These are phyloP conservation scores for Malassezia sympodialis DNA, from an alignment of 1,284 basidiomycete genomes.

Conservation along the genomic window DNA sequence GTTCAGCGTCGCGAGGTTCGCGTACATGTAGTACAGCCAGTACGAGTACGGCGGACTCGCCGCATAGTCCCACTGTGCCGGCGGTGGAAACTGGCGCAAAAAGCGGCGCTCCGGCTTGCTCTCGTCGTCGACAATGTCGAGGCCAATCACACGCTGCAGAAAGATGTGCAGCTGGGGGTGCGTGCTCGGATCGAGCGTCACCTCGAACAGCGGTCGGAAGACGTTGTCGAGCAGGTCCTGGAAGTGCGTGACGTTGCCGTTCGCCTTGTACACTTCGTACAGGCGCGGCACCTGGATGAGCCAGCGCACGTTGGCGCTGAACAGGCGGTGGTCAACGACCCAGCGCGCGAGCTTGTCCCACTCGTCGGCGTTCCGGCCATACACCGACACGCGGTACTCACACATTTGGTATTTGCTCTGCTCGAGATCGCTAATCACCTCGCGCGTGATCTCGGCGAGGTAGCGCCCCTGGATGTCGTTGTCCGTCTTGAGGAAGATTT, in stretches of 20 bases:
- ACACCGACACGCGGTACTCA: conserved; percentile 95
- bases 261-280: conserved; percentile 91
- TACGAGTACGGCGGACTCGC: conserved; percentile 91
- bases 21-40: conserved; percentile 91
- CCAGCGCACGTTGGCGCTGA: conserved; percentile 95
- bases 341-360: conserved; percentile 98
- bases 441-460: conserved; percentile 85
- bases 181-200: conserved; percentile 75
- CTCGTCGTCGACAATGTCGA: conserved; percentile 96
- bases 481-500: conserved; percentile 98
- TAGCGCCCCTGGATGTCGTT: conserved; percentile 68
- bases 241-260: conserved; percentile 73
- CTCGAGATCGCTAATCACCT: conserved; percentile 90
- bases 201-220: conserved; percentile 87
- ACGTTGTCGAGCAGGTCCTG: conserved; percentile 78
- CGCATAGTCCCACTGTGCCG: conserved; percentile 74
- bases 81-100: conserved; percentile 91
- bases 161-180: conserved; percentile 94
- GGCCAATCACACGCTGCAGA: conserved; percentile 86
- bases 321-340: conserved; percentile 86
- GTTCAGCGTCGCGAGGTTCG: conserved; percentile 89
- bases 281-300: conserved; percentile 89
- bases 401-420: conserved; percentile 86
- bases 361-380: conserved; percentile 65
- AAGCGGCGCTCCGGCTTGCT: conserved; percentile 83